Percentiles rank a stretch among this genome's conserved stretches.
phyloP scores from a whole-genome alignment of 176 grass and related monocot genomes.

The Avena sativa region DNA sequence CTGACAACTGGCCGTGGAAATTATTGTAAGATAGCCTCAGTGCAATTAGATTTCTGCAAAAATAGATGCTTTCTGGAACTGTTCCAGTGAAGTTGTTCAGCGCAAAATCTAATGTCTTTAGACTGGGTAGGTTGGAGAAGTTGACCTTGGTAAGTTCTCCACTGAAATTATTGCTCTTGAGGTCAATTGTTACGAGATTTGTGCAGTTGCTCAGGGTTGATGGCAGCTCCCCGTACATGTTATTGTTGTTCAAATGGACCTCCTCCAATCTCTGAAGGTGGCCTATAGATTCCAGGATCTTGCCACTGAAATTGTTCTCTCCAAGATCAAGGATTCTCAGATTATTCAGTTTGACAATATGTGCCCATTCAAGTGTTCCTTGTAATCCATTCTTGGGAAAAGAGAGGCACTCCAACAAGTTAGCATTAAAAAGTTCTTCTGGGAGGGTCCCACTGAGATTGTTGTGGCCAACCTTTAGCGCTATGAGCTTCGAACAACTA shows the following conservation, averaged over 20 bases:
- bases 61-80: constrained; percentile 55
- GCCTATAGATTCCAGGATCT: constrained; percentile 13
- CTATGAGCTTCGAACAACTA: constrained; percentile 22
- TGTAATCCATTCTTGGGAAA: neutral
- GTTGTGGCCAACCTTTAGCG: constrained; percentile 39
- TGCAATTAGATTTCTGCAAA: neutral
- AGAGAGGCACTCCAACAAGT: neutral
- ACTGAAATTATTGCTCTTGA: constrained; percentile 13
- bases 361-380: neutral
- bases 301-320: neutral
- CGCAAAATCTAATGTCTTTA: constrained; percentile 1
- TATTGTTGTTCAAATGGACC: constrained; percentile 29
- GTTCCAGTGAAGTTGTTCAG: neutral
- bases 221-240: constrained; percentile 25
- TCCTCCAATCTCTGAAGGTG: constrained; percentile 40
- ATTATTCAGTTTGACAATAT: neutral
- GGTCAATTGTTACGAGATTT: constrained; percentile 19
- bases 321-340: constrained; percentile 29
- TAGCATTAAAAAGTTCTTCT: constrained; percentile 39
- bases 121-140: constrained; percentile 36
- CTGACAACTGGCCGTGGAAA: neutral
- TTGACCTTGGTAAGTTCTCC: constrained; percentile 34
- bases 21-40: neutral
- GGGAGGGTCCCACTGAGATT: constrained; percentile 35
- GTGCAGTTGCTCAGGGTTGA: constrained; percentile 8